These are phyloP conservation scores for Platanthera guangdongensis DNA, from an alignment of 106 monocot species.

Conservation along the genomic window DNA sequence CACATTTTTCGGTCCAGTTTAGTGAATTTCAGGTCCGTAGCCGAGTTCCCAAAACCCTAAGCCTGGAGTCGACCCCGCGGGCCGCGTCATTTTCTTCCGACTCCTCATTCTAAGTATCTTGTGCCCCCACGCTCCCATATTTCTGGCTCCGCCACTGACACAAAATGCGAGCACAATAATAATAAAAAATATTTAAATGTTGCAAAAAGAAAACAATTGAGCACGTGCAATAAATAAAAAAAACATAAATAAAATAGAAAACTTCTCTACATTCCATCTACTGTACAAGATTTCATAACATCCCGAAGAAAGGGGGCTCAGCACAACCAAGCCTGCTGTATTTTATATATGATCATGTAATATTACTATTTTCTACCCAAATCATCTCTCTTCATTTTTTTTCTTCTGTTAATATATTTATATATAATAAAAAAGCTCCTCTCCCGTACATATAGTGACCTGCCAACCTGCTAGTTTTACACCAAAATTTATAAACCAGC, in stretches of 20 bases:
- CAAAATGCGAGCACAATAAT: too few species aligned
- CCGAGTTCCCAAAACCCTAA: too few species aligned
- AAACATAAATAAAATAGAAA: neutral
- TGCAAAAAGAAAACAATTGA: too few species aligned
- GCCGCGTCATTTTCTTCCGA: too few species aligned
- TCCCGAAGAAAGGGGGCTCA: neutral
- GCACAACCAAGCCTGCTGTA: neutral
- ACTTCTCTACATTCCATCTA: neutral
- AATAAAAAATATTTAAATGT: too few species aligned
- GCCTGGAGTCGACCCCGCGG: too few species aligned
- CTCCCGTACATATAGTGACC: neutral
- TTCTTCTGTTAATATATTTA: neutral
- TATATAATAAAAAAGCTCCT: neutral
- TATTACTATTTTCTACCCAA: neutral
- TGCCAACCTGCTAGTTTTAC: neutral
- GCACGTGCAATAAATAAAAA: neutral
- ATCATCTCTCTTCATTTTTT: neutral
- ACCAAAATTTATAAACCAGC: conserved; percentile 4
- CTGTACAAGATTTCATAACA: neutral
- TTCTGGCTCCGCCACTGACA: too few species aligned
- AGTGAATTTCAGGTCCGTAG: too few species aligned
- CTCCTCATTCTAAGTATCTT: too few species aligned
- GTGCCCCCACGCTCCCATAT: too few species aligned
- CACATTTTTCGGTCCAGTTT: too few species aligned
- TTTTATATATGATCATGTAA: neutral